phyloP scores from a whole-genome alignment of 2,329 filamentous ascomycete genomes.

The Pseudohalonectria lignicola region DNA sequence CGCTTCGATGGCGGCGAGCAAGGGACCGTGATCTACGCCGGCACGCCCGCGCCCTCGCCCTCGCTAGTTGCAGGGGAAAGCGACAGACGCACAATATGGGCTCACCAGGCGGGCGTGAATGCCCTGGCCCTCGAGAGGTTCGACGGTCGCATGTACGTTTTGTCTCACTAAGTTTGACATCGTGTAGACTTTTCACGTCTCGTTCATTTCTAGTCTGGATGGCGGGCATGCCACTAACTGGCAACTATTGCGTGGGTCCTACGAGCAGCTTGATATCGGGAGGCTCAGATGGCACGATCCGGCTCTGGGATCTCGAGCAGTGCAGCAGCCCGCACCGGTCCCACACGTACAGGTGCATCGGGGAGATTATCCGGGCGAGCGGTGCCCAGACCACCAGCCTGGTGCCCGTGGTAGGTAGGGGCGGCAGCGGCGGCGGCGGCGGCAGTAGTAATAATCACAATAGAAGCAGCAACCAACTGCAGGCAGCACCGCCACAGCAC shows the following conservation, averaged over 20 bases:
- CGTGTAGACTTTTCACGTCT: background rate
- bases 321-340: constrained; percentile 29
- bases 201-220: too few relatives aligned
- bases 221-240: too few relatives aligned
- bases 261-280: constrained; percentile 64
- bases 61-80: constrained; percentile 12
- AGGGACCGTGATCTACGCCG: constrained; percentile 16
- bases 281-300: constrained; percentile 74
- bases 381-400: constrained; percentile 3
- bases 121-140: constrained; percentile 72
- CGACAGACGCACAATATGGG: constrained; percentile 33
- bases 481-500: constrained; percentile 8
- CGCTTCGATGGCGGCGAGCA: constrained; percentile 56
- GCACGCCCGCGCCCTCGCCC: constrained; percentile 5
- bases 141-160: constrained; percentile 56
- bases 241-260: too few relatives aligned
- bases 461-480: background rate
- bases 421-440: background rate
- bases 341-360: constrained; percentile 43
- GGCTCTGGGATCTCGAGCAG: constrained; percentile 76
- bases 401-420: background rate
- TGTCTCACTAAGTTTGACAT: constrained; percentile 1
- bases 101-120: constrained; percentile 71
- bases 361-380: constrained; percentile 32
- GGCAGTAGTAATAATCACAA: too few relatives aligned